These are phyloP conservation scores for Jatropha curcas DNA, from an alignment of 345 rosid species.

Conservation along the genomic window DNA sequence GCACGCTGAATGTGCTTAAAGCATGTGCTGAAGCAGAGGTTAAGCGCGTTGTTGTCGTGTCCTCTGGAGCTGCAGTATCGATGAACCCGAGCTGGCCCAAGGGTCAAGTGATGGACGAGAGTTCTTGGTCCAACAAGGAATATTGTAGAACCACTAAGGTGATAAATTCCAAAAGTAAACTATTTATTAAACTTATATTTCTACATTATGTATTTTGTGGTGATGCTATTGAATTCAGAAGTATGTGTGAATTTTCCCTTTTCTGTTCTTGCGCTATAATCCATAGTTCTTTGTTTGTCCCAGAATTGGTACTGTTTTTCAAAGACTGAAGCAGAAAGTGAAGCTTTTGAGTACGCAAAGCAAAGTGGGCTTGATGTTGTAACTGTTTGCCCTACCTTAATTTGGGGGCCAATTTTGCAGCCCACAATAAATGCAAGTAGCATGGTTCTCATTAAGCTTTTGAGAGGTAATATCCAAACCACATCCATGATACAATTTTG, in stretches of 20 bases:
- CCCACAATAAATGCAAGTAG: conserved; percentile 56
- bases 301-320: conserved; percentile 77
- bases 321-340: conserved; percentile 71
- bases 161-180: background rate
- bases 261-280: conserved; percentile 9
- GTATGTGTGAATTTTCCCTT: background rate
- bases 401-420: conserved; percentile 64
- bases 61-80: conserved; percentile 49
- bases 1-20: conserved; percentile 64
- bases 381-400: conserved; percentile 52
- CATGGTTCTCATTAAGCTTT: conserved; percentile 44
- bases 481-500: background rate
- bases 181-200: background rate
- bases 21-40: conserved; percentile 60
- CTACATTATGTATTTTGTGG: background rate
- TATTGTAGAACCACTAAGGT: conserved; percentile 54
- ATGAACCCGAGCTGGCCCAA: conserved; percentile 63
- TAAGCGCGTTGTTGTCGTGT: conserved; percentile 63
- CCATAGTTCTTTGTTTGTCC: conserved; percentile 3
- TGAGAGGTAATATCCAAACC: conserved; percentile 49
- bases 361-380: conserved; percentile 54
- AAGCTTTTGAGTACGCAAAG: conserved; percentile 63
- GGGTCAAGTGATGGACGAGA: conserved; percentile 49
- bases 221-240: background rate
- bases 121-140: conserved; percentile 65